These are phyloP conservation scores for Cerioporus squamosus DNA, from an alignment of 1,284 basidiomycete genomes.

Conservation along the genomic window DNA sequence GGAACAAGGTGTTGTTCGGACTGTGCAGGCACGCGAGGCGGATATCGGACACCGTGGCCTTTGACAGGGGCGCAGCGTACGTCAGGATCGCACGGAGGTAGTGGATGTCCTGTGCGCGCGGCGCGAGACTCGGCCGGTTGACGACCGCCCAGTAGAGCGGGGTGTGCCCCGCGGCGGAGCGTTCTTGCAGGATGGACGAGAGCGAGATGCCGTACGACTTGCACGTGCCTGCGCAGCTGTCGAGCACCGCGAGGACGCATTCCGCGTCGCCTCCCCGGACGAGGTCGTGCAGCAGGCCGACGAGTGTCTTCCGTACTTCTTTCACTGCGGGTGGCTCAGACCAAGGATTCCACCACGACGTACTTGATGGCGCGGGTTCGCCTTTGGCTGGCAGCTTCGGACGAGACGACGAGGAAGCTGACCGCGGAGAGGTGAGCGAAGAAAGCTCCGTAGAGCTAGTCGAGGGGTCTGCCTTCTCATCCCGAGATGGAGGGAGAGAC, in stretches of 20 bases:
- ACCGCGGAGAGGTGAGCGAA: neutral
- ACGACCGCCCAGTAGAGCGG: slow-evolving; percentile 75
- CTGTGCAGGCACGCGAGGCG: slow-evolving; percentile 66
- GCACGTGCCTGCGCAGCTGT: slow-evolving; percentile 52
- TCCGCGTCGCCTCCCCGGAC: slow-evolving; percentile 31
- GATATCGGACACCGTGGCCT: slow-evolving; percentile 55
- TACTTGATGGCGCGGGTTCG: slow-evolving; percentile 9
- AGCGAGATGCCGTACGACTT: slow-evolving; percentile 43
- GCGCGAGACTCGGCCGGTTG: slow-evolving; percentile 34
- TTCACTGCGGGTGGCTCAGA: slow-evolving; percentile 18
- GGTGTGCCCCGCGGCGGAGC: slow-evolving; percentile 63
- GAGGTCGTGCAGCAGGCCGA: slow-evolving; percentile 34
- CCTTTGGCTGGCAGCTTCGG: neutral
- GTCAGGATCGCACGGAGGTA: slow-evolving; percentile 55
- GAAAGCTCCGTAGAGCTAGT: neutral
- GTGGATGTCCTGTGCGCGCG: slow-evolving; percentile 37
- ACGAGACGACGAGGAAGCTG: slow-evolving; percentile 5
- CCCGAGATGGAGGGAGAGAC: neutral
- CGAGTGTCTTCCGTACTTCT: slow-evolving; percentile 33
- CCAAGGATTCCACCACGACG: slow-evolving; percentile 25
- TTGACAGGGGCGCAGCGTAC: slow-evolving; percentile 55
- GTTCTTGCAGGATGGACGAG: slow-evolving; percentile 58
- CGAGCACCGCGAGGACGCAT: slow-evolving; percentile 38
- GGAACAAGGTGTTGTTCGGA: slow-evolving; percentile 67
- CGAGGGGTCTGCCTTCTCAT: slow-evolving; percentile 18